Percentiles rank a stretch among this genome's conserved stretches.
These are phyloP conservation scores for Aspergillus aculeatus DNA, from an alignment of 2,329 filamentous ascomycete species.

Conservation along the genomic window DNA sequence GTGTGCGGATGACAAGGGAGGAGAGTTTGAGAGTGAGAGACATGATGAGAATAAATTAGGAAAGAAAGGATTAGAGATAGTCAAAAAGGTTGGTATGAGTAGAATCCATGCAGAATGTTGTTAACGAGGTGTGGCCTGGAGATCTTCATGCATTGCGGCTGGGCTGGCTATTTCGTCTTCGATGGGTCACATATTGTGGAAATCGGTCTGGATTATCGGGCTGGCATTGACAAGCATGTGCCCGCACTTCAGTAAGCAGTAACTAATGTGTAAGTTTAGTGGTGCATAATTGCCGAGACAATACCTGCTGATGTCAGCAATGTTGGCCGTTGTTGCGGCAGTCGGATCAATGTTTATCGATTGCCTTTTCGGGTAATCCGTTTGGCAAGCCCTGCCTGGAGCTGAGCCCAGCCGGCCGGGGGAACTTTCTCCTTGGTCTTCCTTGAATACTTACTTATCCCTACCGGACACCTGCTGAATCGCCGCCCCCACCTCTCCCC, in stretches of 20 bases:
- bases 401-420: slow-evolving; percentile 11
- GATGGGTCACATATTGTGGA: not conserved
- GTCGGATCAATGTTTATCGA: slow-evolving; percentile 39
- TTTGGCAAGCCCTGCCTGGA: slow-evolving; percentile 10
- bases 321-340: slow-evolving; percentile 26
- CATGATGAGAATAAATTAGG: slow-evolving; percentile 42
- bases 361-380: slow-evolving; percentile 36
- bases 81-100: not conserved
- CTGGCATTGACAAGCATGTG: slow-evolving; percentile 14
- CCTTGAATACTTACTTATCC: not conserved
- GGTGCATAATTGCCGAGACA: slow-evolving; percentile 12
- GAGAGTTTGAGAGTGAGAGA: slow-evolving; percentile 66
- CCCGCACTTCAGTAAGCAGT: not conserved
- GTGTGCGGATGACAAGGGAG: slow-evolving; percentile 62
- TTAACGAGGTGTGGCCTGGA: not conserved
- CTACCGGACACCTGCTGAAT: not conserved
- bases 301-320: slow-evolving; percentile 26
- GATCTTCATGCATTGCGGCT: not conserved
- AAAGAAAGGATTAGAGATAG: not conserved
- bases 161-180: no score
- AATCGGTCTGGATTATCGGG: slow-evolving; percentile 15
- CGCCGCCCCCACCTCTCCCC: slow-evolving; percentile 2
- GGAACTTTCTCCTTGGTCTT: slow-evolving; percentile 27
- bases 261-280: no score
- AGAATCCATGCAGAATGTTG: not conserved